Evolutionary conservation across 345 rosid genomes (phyloP).

Genomic region (Draba incana): DNA sequence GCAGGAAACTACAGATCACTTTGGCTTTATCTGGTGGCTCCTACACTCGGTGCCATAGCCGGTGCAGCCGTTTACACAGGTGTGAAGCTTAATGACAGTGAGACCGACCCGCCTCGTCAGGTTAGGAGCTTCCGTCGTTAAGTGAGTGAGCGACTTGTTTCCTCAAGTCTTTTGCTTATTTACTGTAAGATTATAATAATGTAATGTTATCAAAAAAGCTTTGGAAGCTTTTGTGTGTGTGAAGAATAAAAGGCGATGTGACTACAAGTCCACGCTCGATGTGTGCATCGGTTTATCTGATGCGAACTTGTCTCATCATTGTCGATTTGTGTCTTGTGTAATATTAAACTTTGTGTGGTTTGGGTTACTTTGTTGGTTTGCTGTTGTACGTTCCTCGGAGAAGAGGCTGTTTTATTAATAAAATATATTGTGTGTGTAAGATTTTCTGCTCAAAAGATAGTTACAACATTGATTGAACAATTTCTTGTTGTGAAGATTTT

Average conservation of each 20-base stretch:
- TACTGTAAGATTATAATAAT: constrained; percentile 29
- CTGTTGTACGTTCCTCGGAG: constrained; percentile 26
- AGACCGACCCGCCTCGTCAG: constrained; percentile 62
- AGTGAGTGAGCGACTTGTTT: constrained; percentile 31
- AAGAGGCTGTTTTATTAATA: constrained; percentile 26
- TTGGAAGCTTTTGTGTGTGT: constrained; percentile 36
- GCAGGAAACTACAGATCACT: constrained; percentile 76
- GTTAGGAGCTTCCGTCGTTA: constrained; percentile 92
- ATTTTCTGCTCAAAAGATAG: not conserved
- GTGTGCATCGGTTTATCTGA: constrained; percentile 25
- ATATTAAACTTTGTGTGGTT: constrained; percentile 33
- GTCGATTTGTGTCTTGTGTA: constrained; percentile 29
- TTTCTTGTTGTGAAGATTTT: not conserved
- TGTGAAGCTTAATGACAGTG: constrained; percentile 76
- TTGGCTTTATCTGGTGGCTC: constrained; percentile 88
- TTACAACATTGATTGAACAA: not conserved
- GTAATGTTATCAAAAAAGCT: constrained; percentile 24
- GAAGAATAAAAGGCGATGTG: constrained; percentile 38
- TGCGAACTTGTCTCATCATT: constrained; percentile 34
- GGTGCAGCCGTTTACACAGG: constrained; percentile 79
- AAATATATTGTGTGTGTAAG: constrained; percentile 19
- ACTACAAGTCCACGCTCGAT: constrained; percentile 39
- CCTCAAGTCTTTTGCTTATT: constrained; percentile 30
- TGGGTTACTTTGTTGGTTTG: constrained; percentile 27
- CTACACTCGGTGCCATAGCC: constrained; percentile 79